These are phyloP conservation scores for Ottelia alismoides DNA, from an alignment of 106 monocot genomes.

Conservation along the genomic window DNA sequence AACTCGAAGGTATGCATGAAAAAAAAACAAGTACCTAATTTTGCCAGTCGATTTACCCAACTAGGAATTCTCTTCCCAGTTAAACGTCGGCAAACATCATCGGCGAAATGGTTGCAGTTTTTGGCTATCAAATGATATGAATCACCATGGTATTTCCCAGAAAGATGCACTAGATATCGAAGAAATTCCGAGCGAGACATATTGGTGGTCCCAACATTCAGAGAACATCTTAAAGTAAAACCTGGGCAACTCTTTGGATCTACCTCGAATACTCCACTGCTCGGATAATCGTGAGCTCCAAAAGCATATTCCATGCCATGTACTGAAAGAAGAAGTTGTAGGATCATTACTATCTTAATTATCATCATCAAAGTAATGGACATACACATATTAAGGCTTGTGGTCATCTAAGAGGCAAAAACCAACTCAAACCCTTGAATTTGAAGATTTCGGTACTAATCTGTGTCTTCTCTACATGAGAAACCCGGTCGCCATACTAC, in stretches of 20 bases:
- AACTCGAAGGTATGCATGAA: no score
- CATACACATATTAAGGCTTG: no score
- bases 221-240: conserved; percentile 13
- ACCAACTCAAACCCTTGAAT: no score
- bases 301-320: conserved; percentile 21
- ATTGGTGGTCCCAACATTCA: conserved; percentile 11
- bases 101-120: conserved; percentile 25
- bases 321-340: no score
- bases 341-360: no score
- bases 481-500: no score
- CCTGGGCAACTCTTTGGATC: conserved; percentile 17
- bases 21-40: conserved; percentile 11
- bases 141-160: conserved; percentile 14
- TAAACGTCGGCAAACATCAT: conserved; percentile 16
- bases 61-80: conserved; percentile 22
- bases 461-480: no score
- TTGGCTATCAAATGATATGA: conserved; percentile 18
- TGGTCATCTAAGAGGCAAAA: no score
- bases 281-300: conserved; percentile 12
- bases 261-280: conserved; percentile 17
- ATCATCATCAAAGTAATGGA: no score
- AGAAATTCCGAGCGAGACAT: conserved; percentile 5
- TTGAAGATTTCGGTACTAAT: no score
- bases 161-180: conserved; percentile 7
- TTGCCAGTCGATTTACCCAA: conserved; percentile 24